These are phyloP conservation scores for Heracleum sosnowskyi DNA, from an alignment of 129 eudicot species.

Conservation along the genomic window DNA sequence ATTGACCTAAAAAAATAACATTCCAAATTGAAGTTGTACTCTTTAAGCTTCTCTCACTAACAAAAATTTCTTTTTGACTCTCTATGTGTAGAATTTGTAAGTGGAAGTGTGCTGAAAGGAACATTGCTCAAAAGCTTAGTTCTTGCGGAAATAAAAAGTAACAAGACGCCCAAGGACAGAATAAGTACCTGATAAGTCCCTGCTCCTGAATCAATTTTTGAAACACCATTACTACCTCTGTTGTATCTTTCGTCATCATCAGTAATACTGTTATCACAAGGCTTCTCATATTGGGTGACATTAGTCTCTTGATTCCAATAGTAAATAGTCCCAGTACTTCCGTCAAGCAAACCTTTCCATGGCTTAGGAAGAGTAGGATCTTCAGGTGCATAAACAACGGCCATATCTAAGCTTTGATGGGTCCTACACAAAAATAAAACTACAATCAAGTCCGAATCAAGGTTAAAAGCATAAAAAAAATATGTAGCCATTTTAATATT, in stretches of 20 bases:
- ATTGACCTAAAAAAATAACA: neutral
- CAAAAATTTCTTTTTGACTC: neutral
- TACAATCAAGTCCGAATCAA: neutral
- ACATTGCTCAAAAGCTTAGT: neutral
- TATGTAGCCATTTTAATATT: neutral
- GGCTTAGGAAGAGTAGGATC: conserved; percentile 97
- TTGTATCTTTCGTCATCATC: conserved; percentile 45
- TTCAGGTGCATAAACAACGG: conserved; percentile 73
- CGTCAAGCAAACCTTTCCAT: conserved; percentile 91
- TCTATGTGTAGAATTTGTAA: neutral
- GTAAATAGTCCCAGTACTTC: conserved; percentile 84
- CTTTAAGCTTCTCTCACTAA: neutral
- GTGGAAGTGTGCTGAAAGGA: neutral
- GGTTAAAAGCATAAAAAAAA: neutral
- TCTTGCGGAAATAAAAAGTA: neutral
- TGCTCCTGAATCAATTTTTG: conserved; percentile 41
- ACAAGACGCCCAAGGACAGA: neutral
- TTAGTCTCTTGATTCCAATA: conserved; percentile 97
- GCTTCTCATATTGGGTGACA: conserved; percentile 92
- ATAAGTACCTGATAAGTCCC: conserved; percentile 44
- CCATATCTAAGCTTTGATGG: conserved; percentile 42
- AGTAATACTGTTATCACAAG: conserved; percentile 31
- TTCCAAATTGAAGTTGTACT: neutral
- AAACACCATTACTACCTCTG: conserved; percentile 43
- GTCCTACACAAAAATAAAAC: conserved; percentile 16